phyloP scores from a whole-genome alignment of 352 stramenopile genomes.

The Pythium chondricola region DNA sequence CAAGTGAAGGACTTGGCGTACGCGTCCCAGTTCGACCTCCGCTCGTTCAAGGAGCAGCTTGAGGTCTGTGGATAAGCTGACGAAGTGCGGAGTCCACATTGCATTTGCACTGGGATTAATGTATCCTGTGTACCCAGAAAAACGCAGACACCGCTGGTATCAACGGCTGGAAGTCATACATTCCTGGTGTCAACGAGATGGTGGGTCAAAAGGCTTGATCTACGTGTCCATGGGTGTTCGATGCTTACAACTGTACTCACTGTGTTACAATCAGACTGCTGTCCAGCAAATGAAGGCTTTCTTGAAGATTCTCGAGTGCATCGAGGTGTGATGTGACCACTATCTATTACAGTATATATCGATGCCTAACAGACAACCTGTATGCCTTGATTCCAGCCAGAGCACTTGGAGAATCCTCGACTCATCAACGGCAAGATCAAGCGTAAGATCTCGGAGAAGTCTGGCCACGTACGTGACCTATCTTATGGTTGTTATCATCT shows the following conservation, averaged over 20 bases:
- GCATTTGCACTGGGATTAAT: background rate
- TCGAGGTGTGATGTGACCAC: constrained; percentile 45
- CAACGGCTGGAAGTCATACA: constrained; percentile 76
- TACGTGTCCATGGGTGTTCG: background rate
- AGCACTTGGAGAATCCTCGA: constrained; percentile 61
- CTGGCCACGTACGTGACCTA: constrained; percentile 52
- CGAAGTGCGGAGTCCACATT: background rate
- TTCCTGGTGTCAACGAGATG: constrained; percentile 73
- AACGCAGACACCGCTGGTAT: constrained; percentile 62
- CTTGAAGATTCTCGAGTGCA: constrained; percentile 70
- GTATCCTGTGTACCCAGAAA: constrained; percentile 43
- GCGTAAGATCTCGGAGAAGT: constrained; percentile 77
- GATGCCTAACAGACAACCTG: background rate
- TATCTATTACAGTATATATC: background rate
- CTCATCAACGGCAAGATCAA: constrained; percentile 84
- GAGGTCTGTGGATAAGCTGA: constrained; percentile 26
- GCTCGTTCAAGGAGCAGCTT: constrained; percentile 63
- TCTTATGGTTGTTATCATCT: background rate
- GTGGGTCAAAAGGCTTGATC: constrained; percentile 17
- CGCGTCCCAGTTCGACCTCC: constrained; percentile 62
- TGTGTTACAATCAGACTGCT: constrained; percentile 36
- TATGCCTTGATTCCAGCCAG: constrained; percentile 25
- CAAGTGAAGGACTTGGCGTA: constrained; percentile 68
- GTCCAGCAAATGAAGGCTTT: constrained; percentile 84
- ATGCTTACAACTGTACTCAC: background rate